Percentiles rank a stretch among this genome's conserved stretches.
These are phyloP conservation scores for Colletotrichum sp. DNA, from an alignment of 2,329 filamentous ascomycete genomes.

Conservation along the genomic window DNA sequence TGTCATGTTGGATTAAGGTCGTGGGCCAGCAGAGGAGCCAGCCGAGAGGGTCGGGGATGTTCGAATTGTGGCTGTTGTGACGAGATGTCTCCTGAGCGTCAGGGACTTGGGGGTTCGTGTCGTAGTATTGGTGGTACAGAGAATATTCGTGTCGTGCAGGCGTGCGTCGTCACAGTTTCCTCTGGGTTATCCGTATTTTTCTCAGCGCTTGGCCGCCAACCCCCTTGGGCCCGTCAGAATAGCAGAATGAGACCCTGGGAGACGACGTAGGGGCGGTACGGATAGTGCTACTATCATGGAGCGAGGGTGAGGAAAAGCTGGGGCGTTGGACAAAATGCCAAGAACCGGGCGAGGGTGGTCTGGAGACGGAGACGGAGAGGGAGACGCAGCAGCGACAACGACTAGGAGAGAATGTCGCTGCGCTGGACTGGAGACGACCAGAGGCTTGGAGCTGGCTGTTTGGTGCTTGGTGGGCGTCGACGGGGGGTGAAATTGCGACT, in stretches of 20 bases:
- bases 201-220: conserved; percentile 3
- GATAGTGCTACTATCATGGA: neutral
- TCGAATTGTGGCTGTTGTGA: conserved; percentile 1
- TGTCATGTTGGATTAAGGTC: conserved; percentile 52
- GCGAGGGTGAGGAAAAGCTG: neutral
- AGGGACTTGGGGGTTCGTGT: neutral
- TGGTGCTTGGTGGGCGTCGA: neutral
- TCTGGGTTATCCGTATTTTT: neutral
- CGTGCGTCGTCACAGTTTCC: conserved; percentile 7
- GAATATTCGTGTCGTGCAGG: neutral
- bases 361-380: neutral
- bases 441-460: neutral
- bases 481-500: conserved; percentile 21
- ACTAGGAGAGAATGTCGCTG: neutral
- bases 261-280: neutral
- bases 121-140: neutral
- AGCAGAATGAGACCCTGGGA: conserved; percentile 12
- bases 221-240: conserved; percentile 11
- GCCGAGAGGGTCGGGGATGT: neutral
- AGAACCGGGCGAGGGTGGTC: conserved; percentile 4
- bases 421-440: neutral
- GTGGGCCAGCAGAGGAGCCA: conserved; percentile 13
- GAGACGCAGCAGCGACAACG: neutral
- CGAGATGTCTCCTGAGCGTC: neutral
- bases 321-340: conserved; percentile 14